These are phyloP conservation scores for Vitis hybrid DNA, from an alignment of 177 flowering plant species.

Conservation along the genomic window DNA sequence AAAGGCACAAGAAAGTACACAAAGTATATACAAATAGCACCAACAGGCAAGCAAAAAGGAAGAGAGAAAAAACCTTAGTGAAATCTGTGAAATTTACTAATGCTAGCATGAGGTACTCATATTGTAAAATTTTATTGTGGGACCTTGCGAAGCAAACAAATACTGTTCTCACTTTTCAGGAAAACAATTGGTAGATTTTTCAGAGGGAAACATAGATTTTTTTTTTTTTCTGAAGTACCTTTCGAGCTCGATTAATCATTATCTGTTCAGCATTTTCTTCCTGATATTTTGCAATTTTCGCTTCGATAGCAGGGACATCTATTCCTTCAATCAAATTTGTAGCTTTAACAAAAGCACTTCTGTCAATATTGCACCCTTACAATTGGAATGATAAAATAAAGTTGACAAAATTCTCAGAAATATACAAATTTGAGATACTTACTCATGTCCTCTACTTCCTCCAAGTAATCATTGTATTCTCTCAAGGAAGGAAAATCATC, in stretches of 20 bases:
- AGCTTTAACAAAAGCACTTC: constrained; percentile 33
- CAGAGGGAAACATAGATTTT: background rate
- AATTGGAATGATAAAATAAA: background rate
- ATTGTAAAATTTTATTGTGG: too few species aligned
- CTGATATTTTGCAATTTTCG: constrained; percentile 66
- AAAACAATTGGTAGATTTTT: too few species aligned
- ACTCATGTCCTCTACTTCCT: constrained; percentile 98
- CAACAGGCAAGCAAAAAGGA: too few species aligned
- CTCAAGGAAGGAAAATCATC: constrained; percentile 87
- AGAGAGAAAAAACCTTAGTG: too few species aligned
- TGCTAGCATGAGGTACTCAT: too few species aligned
- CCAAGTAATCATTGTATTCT: constrained; percentile 92
- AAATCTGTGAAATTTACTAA: too few species aligned
- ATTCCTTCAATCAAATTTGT: constrained; percentile 69
- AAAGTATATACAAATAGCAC: too few species aligned
- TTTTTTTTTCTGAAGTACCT: constrained; percentile 36
- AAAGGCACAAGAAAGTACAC: too few species aligned
- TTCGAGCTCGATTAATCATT: constrained; percentile 76
- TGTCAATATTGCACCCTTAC: background rate
- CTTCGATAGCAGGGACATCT: constrained; percentile 76
- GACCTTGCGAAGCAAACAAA: too few species aligned
- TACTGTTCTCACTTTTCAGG: too few species aligned
- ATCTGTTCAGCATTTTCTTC: constrained; percentile 90
- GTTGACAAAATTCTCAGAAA: too few species aligned
- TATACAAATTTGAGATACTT: constrained; percentile 22